These are phyloP conservation scores for Paramecium biaurelia DNA, from an alignment of 73 alveolate genomes.

Conservation along the genomic window DNA sequence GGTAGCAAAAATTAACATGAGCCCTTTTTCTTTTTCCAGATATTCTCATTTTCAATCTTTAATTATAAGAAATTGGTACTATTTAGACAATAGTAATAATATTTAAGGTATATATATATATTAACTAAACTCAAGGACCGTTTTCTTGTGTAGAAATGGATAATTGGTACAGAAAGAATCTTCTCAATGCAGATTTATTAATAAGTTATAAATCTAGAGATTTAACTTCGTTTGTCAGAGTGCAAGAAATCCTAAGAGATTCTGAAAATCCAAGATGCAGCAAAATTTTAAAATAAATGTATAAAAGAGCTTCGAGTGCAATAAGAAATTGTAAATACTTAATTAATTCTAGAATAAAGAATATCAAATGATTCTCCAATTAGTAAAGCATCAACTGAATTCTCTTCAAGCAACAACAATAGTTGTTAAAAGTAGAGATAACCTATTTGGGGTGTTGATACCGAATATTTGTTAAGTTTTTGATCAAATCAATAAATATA, in stretches of 20 bases:
- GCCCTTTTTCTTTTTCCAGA: conserved; percentile 2
- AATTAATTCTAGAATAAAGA: not conserved
- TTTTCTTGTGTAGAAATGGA: conserved; percentile 28
- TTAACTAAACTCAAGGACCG: not conserved
- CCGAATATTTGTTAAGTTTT: not conserved
- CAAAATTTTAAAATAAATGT: not conserved
- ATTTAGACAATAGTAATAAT: not conserved
- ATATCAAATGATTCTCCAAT: not conserved
- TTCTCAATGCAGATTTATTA: not conserved
- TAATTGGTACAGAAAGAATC: conserved; percentile 29
- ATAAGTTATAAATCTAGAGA: not conserved
- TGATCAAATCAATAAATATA: not conserved
- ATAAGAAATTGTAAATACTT: not conserved
- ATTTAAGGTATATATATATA: not conserved
- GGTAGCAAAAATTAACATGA: not conserved
- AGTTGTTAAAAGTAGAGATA: conserved; percentile 38
- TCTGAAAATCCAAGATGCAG: not conserved
- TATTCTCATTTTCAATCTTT: not conserved
- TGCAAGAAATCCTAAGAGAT: not conserved
- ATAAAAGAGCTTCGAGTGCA: not conserved
- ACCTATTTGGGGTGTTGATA: not conserved
- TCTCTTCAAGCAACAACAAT: not conserved
- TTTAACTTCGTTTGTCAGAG: not conserved
- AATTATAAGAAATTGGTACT: not conserved
- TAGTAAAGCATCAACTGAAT: not conserved